phyloP scores from a whole-genome alignment of 352 stramenopile species.

The Aphanomyces cochlioides region DNA sequence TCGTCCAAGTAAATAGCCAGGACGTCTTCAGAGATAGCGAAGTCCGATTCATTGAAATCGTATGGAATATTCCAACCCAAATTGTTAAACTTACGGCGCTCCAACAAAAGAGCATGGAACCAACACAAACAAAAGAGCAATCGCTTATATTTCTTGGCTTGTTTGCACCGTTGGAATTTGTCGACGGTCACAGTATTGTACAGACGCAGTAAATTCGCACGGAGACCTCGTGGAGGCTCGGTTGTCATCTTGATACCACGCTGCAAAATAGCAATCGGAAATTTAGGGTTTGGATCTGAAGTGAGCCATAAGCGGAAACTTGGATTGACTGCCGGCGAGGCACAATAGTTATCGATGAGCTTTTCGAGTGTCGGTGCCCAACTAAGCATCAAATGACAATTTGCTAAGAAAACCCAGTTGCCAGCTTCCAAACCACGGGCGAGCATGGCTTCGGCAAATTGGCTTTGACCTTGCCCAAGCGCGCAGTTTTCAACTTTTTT shows the following conservation, averaged over 20 bases:
- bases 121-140: constrained; percentile 93
- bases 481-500: constrained; percentile 90
- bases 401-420: constrained; percentile 94
- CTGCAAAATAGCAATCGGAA: constrained; percentile 94
- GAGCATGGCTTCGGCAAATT: constrained; percentile 87
- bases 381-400: constrained; percentile 95
- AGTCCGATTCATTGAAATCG: constrained; percentile 97
- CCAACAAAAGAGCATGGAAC: constrained; percentile 94
- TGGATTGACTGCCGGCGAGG: constrained; percentile 60
- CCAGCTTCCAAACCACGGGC: constrained; percentile 78
- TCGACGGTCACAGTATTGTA: constrained; percentile 92
- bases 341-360: constrained; percentile 87
- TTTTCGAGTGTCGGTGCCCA: constrained; percentile 95
- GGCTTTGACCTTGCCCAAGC: constrained; percentile 91
- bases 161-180: constrained; percentile 77
- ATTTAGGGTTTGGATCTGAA: constrained; percentile 90
- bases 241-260: constrained; percentile 96
- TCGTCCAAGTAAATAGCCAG: constrained; percentile 93
- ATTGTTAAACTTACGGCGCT: constrained; percentile 95
- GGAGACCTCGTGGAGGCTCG: constrained; percentile 89
- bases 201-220: constrained; percentile 90
- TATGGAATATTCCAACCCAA: constrained; percentile 97
- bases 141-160: constrained; percentile 88
- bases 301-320: constrained; percentile 93
- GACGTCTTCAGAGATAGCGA: constrained; percentile 94